Evolutionary conservation across 768 basidiomycete species (phyloP).

Genomic region (Boletus tylopilopsis): DNA sequence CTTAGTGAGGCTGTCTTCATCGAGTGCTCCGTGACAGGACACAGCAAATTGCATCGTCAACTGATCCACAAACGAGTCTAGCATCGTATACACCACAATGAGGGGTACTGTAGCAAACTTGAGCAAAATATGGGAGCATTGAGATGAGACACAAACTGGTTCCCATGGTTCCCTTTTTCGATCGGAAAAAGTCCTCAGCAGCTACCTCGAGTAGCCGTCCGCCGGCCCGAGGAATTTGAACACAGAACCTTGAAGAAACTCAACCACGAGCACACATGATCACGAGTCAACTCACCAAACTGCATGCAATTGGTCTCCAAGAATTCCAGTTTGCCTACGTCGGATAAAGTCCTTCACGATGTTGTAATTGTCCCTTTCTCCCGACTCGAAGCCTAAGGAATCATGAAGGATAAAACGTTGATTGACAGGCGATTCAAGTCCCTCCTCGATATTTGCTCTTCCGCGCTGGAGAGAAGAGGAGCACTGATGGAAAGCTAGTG

Average conservation of each 20-base stretch:
- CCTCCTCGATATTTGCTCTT: neutral
- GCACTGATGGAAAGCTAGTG: neutral
- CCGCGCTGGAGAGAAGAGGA: neutral
- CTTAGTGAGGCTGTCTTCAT: neutral
- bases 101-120: neutral
- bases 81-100: neutral
- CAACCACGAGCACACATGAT: no score
- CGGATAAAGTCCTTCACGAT: neutral
- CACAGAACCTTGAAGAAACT: neutral
- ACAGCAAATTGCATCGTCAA: neutral
- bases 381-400: conserved; percentile 2
- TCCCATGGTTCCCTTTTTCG: neutral
- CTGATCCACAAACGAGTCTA: neutral
- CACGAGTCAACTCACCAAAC: neutral
- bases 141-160: neutral
- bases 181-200: conserved; percentile 1
- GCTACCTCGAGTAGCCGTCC: neutral
- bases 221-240: neutral
- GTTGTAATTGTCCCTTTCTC: neutral
- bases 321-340: neutral
- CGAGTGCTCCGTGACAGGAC: neutral
- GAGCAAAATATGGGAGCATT: neutral
- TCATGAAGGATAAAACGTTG: neutral
- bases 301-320: neutral
- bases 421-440: conserved; percentile 1